Conservation (phyloP, 2,329 filamentous ascomycete species). For the Elsinoe australis region DNA sequence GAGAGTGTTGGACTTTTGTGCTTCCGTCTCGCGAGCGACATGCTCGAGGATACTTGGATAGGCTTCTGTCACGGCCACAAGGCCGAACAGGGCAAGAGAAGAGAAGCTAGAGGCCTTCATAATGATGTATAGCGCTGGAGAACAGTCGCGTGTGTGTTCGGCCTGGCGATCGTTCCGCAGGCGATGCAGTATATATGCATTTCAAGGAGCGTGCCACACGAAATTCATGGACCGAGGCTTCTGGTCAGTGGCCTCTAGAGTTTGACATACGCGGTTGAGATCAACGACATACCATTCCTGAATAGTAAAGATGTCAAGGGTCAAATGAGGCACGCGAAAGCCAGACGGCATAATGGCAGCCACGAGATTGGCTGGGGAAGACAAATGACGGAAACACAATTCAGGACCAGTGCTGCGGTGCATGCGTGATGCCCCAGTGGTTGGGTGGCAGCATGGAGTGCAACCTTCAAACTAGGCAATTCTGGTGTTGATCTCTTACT, state of each 20-base stretch:
- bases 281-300: neutral
- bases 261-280: slow-evolving; percentile 2
- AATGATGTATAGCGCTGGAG: neutral
- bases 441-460: neutral
- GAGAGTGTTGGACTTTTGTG: slow-evolving; percentile 3
- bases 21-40: slow-evolving; percentile 16
- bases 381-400: neutral
- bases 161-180: neutral
- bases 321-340: neutral
- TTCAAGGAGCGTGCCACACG: no score
- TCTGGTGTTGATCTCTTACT: neutral
- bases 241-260: no score
- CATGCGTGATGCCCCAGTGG: no score
- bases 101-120: slow-evolving; percentile 21
- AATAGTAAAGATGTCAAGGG: neutral
- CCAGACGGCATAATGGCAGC: slow-evolving; percentile 5
- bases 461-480: neutral
- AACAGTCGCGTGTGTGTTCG: neutral
- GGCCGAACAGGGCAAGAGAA: slow-evolving; percentile 19
- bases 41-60: slow-evolving; percentile 22
- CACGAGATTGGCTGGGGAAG: neutral
- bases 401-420: neutral
- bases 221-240: no score
- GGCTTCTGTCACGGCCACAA: slow-evolving; percentile 19
- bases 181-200: slow-evolving; percentile 5